Conservation (phyloP, 495 filamentous ascomycete species). For the Xylaria curta region DNA sequence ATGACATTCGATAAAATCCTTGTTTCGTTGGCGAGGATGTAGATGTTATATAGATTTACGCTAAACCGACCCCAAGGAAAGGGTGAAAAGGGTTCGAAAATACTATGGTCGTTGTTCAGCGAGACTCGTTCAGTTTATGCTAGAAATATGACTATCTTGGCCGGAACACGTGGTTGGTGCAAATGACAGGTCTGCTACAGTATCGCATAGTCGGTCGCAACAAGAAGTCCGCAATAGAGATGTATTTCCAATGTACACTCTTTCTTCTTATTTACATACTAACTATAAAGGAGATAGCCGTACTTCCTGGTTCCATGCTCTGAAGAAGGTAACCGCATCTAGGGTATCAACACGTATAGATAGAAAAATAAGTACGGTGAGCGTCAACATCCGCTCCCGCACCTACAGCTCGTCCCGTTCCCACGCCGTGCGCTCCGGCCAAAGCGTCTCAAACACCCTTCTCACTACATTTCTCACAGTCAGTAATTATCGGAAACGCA, state of each 20-base stretch:
- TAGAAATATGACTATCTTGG: too few relatives aligned
- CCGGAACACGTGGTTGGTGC: not conserved
- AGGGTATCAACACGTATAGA: not conserved
- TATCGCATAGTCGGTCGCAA: not conserved
- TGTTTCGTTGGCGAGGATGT: too few relatives aligned
- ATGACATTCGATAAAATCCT: too few relatives aligned
- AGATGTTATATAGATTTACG: too few relatives aligned
- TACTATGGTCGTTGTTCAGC: too few relatives aligned
- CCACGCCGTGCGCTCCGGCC: constrained; percentile 14
- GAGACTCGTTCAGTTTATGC: too few relatives aligned
- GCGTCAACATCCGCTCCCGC: not conserved
- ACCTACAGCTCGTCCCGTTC: constrained; percentile 7
- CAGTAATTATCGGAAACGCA: not conserved
- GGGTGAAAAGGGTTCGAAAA: too few relatives aligned
- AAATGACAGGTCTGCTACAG: not conserved
- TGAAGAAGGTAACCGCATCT: not conserved
- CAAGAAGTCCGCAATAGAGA: not conserved
- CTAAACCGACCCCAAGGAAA: too few relatives aligned
- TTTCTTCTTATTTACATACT: not conserved
- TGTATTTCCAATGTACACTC: not conserved
- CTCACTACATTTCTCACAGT: not conserved
- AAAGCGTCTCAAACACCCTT: constrained; percentile 9
- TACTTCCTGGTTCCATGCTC: not conserved
- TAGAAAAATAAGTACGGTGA: not conserved
- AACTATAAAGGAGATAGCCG: not conserved